Evolutionary conservation across 257 asterid species (phyloP), one percentile per base, ranked within the genome.

Genomic region (Linaria vulgaris): DNA sequence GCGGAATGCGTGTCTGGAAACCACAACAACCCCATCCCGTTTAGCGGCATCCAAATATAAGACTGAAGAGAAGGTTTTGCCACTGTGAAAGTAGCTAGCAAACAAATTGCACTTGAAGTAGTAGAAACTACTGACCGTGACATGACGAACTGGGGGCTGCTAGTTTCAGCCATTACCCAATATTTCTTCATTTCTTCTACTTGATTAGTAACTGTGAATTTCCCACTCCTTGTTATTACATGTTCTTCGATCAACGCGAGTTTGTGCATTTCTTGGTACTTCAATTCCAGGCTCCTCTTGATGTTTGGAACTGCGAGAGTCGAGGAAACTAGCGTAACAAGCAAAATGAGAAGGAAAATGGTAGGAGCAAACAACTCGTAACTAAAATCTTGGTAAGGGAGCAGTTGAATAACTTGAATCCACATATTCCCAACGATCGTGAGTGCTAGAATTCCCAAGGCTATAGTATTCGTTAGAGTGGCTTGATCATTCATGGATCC

Each of bases 81-180:
- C 10, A 34, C 1, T 7, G 41, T 4, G 10, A 62, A 16, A 12
- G 31, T 9, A n/a, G 48, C 7, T 9, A 47, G 47, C 53, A 71
- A 16, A 63, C 67, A 70, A 0, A 67, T 46, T 0, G 38, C 43
- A 1, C 74, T 70, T 8, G 79, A 66, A 31, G 74, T 48, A 12
- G 69, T 52, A 25, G 72, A 69, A 16, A 61, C 57, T 9, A 65
- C 78, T 3, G 80, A 74, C 14, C 83, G 72, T 7, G 78, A 76
- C 16, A 79, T 76, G 67, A 79, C 79, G 55, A 79, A 79, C 56
- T 76, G 78, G 20, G 82, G 82, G 58, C 69, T 43, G 16, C 82
- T 65, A 10, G 82, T 72, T 51, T 69, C 75, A 12, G 75, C 76
- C 82, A 79, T 79, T 61, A 76, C 72, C 73, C 73, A 70, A 34